Base-by-base conservation (phyloP, 2,329 filamentous ascomycete genomes). In the Hypomyces perniciosus region DNA sequence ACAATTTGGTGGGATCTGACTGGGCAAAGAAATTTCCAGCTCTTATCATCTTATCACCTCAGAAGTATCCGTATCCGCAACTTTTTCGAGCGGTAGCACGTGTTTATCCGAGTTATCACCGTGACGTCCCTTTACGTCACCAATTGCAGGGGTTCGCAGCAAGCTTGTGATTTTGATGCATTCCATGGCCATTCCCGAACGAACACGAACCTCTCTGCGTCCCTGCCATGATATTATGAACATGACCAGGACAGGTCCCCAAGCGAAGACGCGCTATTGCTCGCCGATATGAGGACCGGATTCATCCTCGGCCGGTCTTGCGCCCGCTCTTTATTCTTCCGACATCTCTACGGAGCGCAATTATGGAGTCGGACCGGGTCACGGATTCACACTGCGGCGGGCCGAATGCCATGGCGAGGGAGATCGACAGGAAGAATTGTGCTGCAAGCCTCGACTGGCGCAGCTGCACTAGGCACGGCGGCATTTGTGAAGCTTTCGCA, bases 401-500 rank as follows among this genome's bases (percentile, higher is more conserved):
- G 59, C 44, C 60, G 53, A 4, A 57, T 56, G 48, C 60, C 59
- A 56, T 65, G 65, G 62, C 51, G 54, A 33, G 42, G 52, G 8
- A 53, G 50, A 2, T 37, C 59, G 27, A 37, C 49, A 20, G 54
- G 49, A 37, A 64, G 59, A 13, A 60, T 69, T 6, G 59, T 65
- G 1, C 51, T 77, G 6, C 68, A 70, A 3, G 72, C 68, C 3
- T 70, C 70, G 0, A 69, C 66, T 1, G 71, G 68, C n/a, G 70
- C 64, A 4, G 66, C 68, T 1, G 67, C 69, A 0, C 65, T 84
- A 8, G 80, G 75, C 6, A 79, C 81, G 0, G 73, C 75, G 0
- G 74, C 75, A 1, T 85, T 85, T 62, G 71, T 84, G 40, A 71
- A 77, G 58, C 65, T 84, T 6, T 79, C 80, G 4, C 76, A 83